Percentiles rank a stretch among this genome's conserved stretches.
phyloP scores from a whole-genome alignment of 2,329 filamentous ascomycete species.

The Verticillium isaacii region DNA sequence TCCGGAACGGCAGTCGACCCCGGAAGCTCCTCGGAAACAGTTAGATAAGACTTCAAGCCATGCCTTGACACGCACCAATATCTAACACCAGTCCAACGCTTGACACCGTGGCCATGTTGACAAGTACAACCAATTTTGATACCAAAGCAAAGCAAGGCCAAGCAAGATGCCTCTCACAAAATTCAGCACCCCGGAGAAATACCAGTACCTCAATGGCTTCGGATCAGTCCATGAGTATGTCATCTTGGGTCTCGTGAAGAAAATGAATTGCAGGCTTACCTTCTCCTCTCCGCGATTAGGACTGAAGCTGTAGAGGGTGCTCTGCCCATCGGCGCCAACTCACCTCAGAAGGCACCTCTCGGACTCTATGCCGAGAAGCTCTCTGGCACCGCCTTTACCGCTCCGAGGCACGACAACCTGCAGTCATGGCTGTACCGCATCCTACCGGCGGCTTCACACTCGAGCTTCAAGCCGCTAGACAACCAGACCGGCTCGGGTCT shows the following conservation, averaged over 20 bases:
- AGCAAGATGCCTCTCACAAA: conserved; percentile 26
- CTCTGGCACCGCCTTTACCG: conserved; percentile 56
- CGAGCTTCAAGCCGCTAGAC: conserved; percentile 21
- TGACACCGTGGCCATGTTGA: background rate
- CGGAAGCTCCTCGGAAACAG: background rate
- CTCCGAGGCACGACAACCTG: conserved; percentile 51
- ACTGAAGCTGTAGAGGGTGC: conserved; percentile 63
- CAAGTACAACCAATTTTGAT: background rate
- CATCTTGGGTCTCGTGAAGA: background rate
- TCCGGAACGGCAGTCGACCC: background rate
- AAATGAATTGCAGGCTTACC: conserved; percentile 6
- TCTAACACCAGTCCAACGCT: background rate
- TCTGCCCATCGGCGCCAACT: conserved; percentile 63
- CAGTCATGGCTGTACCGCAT: conserved; percentile 59
- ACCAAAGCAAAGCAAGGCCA: background rate
- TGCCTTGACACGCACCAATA: background rate
- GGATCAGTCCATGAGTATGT: conserved; percentile 63
- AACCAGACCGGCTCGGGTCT: conserved; percentile 22
- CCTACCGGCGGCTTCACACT: conserved; percentile 48
- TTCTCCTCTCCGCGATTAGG: conserved; percentile 24
- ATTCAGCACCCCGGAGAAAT: conserved; percentile 35
- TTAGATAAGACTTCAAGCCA: background rate
- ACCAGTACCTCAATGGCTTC: conserved; percentile 66
- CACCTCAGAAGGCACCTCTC: conserved; percentile 64
- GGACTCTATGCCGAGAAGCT: conserved; percentile 68